These are phyloP conservation scores for Mucor irregularis DNA, from an alignment of 371 early-diverging fungal species.

Conservation along the genomic window DNA sequence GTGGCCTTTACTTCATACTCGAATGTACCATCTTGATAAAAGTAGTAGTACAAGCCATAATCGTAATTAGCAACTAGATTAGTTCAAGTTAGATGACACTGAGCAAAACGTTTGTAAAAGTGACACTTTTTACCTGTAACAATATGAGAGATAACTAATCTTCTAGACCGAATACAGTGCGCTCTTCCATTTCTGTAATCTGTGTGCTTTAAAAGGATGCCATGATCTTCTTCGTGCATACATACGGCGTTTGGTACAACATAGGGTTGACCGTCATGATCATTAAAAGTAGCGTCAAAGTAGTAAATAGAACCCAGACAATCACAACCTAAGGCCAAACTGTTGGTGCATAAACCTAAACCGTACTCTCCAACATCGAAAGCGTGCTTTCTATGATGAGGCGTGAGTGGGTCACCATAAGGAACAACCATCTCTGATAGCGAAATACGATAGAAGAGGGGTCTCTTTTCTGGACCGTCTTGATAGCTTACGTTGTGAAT, in stretches of 20 bases:
- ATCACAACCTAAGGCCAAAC: constrained; percentile 52
- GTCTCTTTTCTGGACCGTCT: constrained; percentile 47
- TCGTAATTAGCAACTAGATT: constrained; percentile 53
- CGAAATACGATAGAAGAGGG: constrained; percentile 52
- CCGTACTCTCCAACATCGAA: constrained; percentile 60
- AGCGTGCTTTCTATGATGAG: constrained; percentile 51
- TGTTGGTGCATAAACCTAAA: constrained; percentile 53
- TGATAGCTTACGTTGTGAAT: constrained; percentile 54
- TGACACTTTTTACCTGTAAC: constrained; percentile 51
- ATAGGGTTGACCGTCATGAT: constrained; percentile 49
- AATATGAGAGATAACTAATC: constrained; percentile 55
- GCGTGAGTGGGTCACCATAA: constrained; percentile 50
- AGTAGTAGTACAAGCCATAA: constrained; percentile 59
- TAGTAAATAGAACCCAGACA: constrained; percentile 58
- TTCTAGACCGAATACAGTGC: constrained; percentile 51
- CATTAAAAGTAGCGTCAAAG: constrained; percentile 55
- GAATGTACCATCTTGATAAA: constrained; percentile 59
- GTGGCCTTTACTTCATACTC: constrained; percentile 61
- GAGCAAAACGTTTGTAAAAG: no score
- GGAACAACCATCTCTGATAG: constrained; percentile 61
- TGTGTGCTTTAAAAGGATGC: constrained; percentile 57
- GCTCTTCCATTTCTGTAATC: constrained; percentile 53
- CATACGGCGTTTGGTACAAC: constrained; percentile 54
- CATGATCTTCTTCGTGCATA: constrained; percentile 57
- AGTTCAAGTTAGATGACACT: no score